Percentiles rank a stretch among this genome's conserved stretches.
These are phyloP conservation scores for Antitrichia curtipendula DNA, from an alignment of 225 moss, liverwort and hornwort genomes.

Conservation along the genomic window DNA sequence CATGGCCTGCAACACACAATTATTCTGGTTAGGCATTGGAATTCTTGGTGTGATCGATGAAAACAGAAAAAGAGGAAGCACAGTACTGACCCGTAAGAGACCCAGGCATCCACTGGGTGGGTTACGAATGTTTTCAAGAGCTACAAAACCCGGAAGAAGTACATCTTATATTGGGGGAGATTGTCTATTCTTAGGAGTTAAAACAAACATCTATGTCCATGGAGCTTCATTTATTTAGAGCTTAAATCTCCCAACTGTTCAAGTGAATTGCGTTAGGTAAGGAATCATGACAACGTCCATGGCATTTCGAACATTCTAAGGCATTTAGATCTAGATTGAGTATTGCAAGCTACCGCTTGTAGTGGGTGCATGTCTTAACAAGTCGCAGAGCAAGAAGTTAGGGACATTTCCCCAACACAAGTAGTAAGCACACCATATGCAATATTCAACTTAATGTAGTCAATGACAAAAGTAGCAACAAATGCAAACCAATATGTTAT, in stretches of 20 bases:
- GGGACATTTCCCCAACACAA: not conserved
- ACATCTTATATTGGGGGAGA: not conserved
- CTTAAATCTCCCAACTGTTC: not conserved
- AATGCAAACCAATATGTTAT: not conserved
- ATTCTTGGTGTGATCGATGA: not conserved
- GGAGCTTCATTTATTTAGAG: not conserved
- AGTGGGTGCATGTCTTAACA: not conserved
- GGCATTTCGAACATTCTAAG: not conserved
- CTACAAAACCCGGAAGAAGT: not conserved
- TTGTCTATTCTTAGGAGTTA: not conserved
- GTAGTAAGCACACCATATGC: not conserved
- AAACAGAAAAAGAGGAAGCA: not conserved
- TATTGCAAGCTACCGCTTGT: not conserved
- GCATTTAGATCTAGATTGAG: not conserved
- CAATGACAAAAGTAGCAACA: not conserved
- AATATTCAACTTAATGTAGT: not conserved
- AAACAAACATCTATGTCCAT: not conserved
- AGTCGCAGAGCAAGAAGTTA: not conserved
- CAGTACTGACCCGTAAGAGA: not conserved
- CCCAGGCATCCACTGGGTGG: not conserved
- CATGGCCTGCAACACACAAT: conserved; percentile 32
- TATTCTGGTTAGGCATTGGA: not conserved
- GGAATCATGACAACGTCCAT: not conserved
- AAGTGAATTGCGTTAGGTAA: not conserved
- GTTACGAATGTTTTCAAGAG: not conserved